Evolutionary conservation across 345 rosid genomes (phyloP), one percentile per base, ranked within the genome.

Genomic region (Orychophragmus violaceus): DNA sequence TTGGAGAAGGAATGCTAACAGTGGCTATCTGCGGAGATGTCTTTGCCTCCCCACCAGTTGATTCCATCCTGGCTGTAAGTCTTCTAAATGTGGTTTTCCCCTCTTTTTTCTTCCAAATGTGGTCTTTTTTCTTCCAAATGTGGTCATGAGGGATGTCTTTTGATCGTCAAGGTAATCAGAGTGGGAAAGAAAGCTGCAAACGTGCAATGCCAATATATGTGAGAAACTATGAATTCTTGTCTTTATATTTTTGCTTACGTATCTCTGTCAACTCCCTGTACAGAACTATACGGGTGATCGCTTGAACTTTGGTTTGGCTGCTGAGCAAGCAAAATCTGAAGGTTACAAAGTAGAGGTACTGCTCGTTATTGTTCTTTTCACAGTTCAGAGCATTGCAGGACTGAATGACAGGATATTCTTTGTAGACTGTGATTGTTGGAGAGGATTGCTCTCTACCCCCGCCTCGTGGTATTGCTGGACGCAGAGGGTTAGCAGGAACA

Each of bases 1-100:
- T 94, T 27, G 99, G 99, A 75, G 97, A 94, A 80, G 99, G 99
- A 72, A 94, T 94, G 99, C 92, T 94, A 30, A 90, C 97, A 22
- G 99, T 97, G 35, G 91, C 99, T 51, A 80, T 94, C 53, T 90
- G 99, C 21, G 97, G 99, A 72, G 97, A 94, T 76, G 78, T 94
- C 78, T 94, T 94, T 82, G 79, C 90, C 32, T 90, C 97, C 45
- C 99, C 99, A 36, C 84, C 91, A 11, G 95, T 90, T 74, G 99
- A 94, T 80, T 81, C 99, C 62, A 87, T 94, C 79, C 64, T 94
- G 41, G 96, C 99, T 68, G 97, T 94, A 84, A 73, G 88, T 45
- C 62, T 72, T 71, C 55, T 49, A 57, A 11, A 29, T 32, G 16
- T 7, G 46, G 19, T 3, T n/a, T 13, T 35, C 11, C 1, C 30